Evolutionary conservation across 805 yeast genomes (phyloP), one percentile per base, ranked within the genome.

Genomic region (Pichia insulana): DNA sequence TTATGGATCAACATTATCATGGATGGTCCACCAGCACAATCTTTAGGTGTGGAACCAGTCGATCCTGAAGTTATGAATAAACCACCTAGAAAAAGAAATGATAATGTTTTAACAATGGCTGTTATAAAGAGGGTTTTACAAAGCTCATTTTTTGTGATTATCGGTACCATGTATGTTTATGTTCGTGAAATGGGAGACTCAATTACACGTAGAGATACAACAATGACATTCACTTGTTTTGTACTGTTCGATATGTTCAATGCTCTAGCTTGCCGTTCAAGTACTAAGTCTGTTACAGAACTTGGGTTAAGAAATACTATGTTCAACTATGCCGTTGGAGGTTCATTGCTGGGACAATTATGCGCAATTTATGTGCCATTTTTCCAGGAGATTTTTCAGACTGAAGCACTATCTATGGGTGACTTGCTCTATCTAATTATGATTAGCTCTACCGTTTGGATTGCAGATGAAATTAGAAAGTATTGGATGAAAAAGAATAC

Each of bases 1-100:
- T 69, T 90, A 55, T 90, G 97, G 97, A 90, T 90, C 60, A 90
- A 90, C 61, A 92, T 90, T 49, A 71, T 90, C 44, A 90, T 90
- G 98, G 98, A 90, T 66, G 98, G 98, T 1, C 98, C 98, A 10
- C 98, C 98, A 4, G 97, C 97, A 2, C 98, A 90, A 66, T 84
- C 95, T 0, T 69, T 90, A 35, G 98, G 98, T 45, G 97, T 92
- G 27, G 98, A 90, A 64, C 95, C 96, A 1, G 97, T 90, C 12
- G 97, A 90, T 57, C 88, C 83, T 48, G 95, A 83, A 59, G 96
- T 90, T 31, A 89, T 90, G 97, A 78, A 74, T 49, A 84, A 83
- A 58, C 97, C 97, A n/a, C 98, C 98, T 41, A 79, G 99, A 64
- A 73, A 78, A 40, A 79, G 97, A 59, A 70, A 76, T 43, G 97